These are phyloP conservation scores for Fagopyrum tataricum DNA, from an alignment of 148 eudicot genomes.

Conservation along the genomic window DNA sequence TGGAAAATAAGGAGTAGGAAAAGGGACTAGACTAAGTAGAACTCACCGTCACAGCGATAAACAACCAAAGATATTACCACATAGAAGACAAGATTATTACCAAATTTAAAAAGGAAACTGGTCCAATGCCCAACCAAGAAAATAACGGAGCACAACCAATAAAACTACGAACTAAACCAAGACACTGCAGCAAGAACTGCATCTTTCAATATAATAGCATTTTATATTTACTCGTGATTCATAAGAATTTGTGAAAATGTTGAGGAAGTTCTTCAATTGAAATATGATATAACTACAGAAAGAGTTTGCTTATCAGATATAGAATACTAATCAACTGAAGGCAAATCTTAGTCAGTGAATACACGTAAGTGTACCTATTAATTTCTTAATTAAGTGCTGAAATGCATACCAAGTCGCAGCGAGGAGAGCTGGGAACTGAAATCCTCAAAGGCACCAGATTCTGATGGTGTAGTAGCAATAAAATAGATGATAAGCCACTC, in stretches of 20 bases:
- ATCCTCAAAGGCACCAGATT: conserved; percentile 67
- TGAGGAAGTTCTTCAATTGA: background rate
- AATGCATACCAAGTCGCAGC: conserved; percentile 66
- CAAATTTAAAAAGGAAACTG: background rate
- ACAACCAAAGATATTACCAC: background rate
- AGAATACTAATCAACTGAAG: background rate
- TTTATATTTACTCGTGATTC: background rate
- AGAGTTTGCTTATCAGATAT: background rate
- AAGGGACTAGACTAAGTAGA: background rate
- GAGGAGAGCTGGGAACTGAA: conserved; percentile 84
- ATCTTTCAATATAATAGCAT: background rate
- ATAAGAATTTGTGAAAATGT: background rate
- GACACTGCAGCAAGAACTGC: background rate
- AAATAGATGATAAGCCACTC: conserved; percentile 95
- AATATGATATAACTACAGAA: background rate
- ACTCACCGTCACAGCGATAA: background rate
- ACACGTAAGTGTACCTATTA: background rate
- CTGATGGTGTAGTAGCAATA: conserved; percentile 67
- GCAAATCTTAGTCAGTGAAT: background rate
- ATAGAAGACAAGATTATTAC: background rate
- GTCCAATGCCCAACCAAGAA: background rate
- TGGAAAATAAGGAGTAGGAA: background rate
- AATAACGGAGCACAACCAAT: background rate
- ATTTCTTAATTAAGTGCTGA: background rate
- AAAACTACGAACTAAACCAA: background rate